These are phyloP conservation scores for Peribolospora kevripleyi DNA, from an alignment of 768 basidiomycete genomes.

Conservation along the genomic window DNA sequence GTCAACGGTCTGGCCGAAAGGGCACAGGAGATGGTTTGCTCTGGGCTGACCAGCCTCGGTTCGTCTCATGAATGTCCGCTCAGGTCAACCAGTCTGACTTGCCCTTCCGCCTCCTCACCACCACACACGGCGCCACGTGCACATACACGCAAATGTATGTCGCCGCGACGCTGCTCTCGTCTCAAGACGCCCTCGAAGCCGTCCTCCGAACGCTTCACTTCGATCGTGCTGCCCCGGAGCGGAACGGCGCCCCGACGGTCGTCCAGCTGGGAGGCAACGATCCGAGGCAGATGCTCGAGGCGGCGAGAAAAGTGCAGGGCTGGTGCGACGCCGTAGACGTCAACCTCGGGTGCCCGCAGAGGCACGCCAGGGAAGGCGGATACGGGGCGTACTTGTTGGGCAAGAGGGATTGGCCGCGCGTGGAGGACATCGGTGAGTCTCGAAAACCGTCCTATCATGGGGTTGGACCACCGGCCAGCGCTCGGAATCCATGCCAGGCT, in stretches of 20 bases:
- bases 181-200: slow-evolving; percentile 39
- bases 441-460: background rate
- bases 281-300: slow-evolving; percentile 34
- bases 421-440: slow-evolving; percentile 36
- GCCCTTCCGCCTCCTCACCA: slow-evolving; percentile 40
- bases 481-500: no score
- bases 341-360: slow-evolving; percentile 60
- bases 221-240: slow-evolving; percentile 12
- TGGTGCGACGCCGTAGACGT: slow-evolving; percentile 30
- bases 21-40: no score
- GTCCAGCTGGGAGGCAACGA: slow-evolving; percentile 54
- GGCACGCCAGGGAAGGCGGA: slow-evolving; percentile 38
- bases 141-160: slow-evolving; percentile 57
- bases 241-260: slow-evolving; percentile 29
- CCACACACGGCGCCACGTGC: slow-evolving; percentile 38
- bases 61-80: no score
- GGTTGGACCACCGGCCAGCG: background rate
- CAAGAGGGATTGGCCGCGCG: slow-evolving; percentile 45
- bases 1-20: no score
- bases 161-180: slow-evolving; percentile 36
- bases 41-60: no score
- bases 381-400: slow-evolving; percentile 53
- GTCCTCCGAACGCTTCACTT: slow-evolving; percentile 34
- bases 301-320: slow-evolving; percentile 33
- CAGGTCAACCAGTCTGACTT: slow-evolving; percentile 47